Evolutionary conservation across 257 asterid genomes (phyloP).

Genomic region (Nicotiana benthamiana): DNA sequence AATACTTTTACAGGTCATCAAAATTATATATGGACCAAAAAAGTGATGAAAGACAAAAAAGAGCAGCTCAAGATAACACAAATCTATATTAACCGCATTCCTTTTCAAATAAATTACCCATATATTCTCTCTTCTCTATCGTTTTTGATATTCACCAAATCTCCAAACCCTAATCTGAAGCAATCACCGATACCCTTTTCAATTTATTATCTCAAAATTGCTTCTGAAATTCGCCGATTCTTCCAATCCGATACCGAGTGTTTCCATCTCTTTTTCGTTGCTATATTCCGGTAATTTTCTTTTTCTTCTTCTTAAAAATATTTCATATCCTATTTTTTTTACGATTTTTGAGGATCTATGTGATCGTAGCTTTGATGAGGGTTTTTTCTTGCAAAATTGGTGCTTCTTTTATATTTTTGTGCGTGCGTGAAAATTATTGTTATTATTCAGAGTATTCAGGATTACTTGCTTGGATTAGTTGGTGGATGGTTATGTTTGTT

Average conservation of each 20-base stretch:
- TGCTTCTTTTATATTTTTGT: background rate
- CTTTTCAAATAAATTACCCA: background rate
- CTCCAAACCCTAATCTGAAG: conserved; percentile 8
- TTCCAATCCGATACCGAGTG: background rate
- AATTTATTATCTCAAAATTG: background rate
- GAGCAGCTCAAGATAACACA: background rate
- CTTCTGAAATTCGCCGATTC: background rate
- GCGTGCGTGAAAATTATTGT: background rate
- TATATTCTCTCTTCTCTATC: background rate
- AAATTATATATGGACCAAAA: background rate
- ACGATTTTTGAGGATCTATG: background rate
- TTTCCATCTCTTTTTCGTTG: background rate
- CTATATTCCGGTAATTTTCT: background rate
- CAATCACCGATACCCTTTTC: background rate
- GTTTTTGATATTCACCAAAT: background rate
- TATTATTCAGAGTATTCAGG: background rate
- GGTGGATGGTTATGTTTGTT: background rate
- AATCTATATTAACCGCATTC: background rate
- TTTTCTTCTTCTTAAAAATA: background rate
- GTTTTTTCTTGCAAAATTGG: background rate
- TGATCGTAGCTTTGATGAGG: background rate
- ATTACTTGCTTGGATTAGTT: background rate
- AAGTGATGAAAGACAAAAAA: background rate
- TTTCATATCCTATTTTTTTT: no score
- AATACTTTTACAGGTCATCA: background rate